Base-by-base conservation (phyloP, 805 yeast species). In the Zygosaccharomyces kombuchaensis region DNA sequence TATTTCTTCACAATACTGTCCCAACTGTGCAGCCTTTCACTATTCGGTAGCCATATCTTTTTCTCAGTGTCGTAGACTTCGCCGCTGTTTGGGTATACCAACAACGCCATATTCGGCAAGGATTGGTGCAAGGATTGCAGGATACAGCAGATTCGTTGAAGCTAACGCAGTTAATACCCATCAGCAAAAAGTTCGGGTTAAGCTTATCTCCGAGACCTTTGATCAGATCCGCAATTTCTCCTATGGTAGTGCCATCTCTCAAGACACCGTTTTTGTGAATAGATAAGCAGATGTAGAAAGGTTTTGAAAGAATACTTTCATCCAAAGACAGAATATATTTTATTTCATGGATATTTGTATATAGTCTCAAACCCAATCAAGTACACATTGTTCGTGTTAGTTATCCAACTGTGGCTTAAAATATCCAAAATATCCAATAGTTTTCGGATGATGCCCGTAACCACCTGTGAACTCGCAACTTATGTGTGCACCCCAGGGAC, bases 61-160 rank as follows among this genome's bases (percentile, higher is more conserved):
- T 68, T 67, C 5, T 55, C 54, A 29, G 75, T 76, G 55, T 81
- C 80, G 57, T 81, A 83, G 9, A 70, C 62, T 58, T 82, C 88
- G 2, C 95, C 95, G 36, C 87, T 79, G 64, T 87, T 87, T 9
- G 96, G 95, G 60, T 85, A 86, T 2, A 78, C 73, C 2, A 83
- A 60, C 23, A 82, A 56, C 3, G 80, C 77, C 22, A 55, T 43
- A 0, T 47, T 48, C 5, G 63, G 65, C 7, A 58, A 27, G 9
- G 29, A 51, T 23, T 43, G 23, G 39, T 56, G 59, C 16, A 60
- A 42, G 1, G 47, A 25, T 39, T 53, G 45, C 14, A 82, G 56
- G 44, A 81, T 74, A 1, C 59, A 1, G 66, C 50, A 1, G 82
- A 75, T 13, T 58, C 55, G 12, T 64, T 57, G 46, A 72, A 73